Evolutionary conservation across 2,329 filamentous ascomycete species (phyloP), one percentile per base, ranked within the genome.

Genomic region (Cercospora zeina): DNA sequence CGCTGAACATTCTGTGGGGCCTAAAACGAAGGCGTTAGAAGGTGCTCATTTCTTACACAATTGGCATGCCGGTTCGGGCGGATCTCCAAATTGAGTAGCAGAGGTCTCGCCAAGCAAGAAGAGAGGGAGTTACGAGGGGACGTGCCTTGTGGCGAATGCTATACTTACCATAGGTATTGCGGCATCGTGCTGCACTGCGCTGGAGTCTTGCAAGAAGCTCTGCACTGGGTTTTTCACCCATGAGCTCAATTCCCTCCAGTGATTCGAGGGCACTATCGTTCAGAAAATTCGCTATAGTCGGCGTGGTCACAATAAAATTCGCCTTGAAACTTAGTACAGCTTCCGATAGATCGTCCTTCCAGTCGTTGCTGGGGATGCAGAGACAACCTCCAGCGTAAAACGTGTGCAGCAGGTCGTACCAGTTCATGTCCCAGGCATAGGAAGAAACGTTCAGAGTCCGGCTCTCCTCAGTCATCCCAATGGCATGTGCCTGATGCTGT

Each of bases 111-210:
- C n/a, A n/a, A n/a, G n/a, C n/a, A n/a, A n/a, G n/a, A n/a, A n/a
- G n/a, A n/a, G n/a, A n/a, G n/a, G n/a, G n/a, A n/a, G n/a, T n/a
- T n/a, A n/a, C n/a, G n/a, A n/a, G n/a, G n/a, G n/a, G n/a, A n/a
- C n/a, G n/a, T n/a, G n/a, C n/a, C n/a, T n/a, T n/a, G n/a, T n/a
- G n/a, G n/a, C n/a, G n/a, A n/a, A n/a, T n/a, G n/a, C n/a, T n/a
- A n/a, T n/a, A n/a, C n/a, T n/a, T n/a, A 5, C 58, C 58, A 37
- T 61, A 61, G 13, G 36, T 49, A 24, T 47, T 47, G n/a, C 58
- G 42, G 24, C 21, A 5, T 4, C 19, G 19, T 10, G 47, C 37
- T 3, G 4, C 19, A 10, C 10, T 36, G 24, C 39, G 37, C 5
- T 45, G 13, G 21, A 61, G 11, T 27, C 58, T 49, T 13, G 4